Evolutionary conservation across 176 grass and related monocot genomes (phyloP).

Genomic region (Carex myosuroides): DNA sequence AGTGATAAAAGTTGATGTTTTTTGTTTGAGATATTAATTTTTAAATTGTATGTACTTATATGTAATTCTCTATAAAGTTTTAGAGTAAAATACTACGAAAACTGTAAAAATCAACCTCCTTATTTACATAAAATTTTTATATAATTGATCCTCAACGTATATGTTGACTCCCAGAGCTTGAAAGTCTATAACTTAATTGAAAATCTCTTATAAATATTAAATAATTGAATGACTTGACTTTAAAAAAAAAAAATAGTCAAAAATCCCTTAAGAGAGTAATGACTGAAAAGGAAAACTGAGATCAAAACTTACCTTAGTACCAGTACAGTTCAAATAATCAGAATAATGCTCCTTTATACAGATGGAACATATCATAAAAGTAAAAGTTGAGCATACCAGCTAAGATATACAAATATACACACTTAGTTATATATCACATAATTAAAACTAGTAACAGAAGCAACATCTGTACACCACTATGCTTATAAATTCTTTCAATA

Average conservation of each 20-base stretch:
- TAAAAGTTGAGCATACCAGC: not conserved
- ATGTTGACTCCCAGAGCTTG: no score
- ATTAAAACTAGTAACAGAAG: not conserved
- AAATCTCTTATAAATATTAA: no score
- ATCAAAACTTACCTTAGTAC: not conserved
- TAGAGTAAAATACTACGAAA: no score
- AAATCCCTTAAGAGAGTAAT: not conserved
- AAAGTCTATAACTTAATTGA: no score
- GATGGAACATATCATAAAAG: not conserved
- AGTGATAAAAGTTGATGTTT: no score
- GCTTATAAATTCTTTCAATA: not conserved
- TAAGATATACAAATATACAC: not conserved
- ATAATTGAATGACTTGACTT: no score
- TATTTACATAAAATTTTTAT: no score
- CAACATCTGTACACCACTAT: constrained; percentile 13
- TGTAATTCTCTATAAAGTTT: no score
- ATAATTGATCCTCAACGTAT: no score
- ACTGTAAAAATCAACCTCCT: no score
- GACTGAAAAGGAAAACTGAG: not conserved
- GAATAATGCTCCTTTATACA: not conserved
- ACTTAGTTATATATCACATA: not conserved
- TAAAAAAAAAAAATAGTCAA: not conserved
- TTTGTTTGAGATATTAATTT: no score
- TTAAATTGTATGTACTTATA: no score
- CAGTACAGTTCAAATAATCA: not conserved